A percentile compares a stretch with the other conserved stretches of the same genome.
These are phyloP conservation scores for Linanthus parryae DNA, from an alignment of 148 eudicot species.

Conservation along the genomic window DNA sequence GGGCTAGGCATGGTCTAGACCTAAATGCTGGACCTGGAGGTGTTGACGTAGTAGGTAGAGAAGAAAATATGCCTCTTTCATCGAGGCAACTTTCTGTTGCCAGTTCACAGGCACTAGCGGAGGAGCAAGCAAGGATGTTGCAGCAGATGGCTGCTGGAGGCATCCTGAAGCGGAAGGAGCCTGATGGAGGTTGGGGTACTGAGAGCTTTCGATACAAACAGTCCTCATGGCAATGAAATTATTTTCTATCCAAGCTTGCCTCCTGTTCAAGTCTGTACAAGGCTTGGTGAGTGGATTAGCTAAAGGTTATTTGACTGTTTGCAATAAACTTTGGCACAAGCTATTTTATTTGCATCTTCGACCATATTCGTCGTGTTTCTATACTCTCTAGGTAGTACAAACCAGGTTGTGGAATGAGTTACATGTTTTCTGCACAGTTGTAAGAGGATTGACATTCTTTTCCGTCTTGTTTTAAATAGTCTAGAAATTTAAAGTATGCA, in stretches of 20 bases:
- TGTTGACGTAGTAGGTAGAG: constrained; percentile 45
- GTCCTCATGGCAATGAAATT: constrained; percentile 75
- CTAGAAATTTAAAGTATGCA: too few relatives aligned
- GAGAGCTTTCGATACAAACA: constrained; percentile 61
- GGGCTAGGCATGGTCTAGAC: constrained; percentile 77
- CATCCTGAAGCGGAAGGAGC: constrained; percentile 66
- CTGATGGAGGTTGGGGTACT: constrained; percentile 64
- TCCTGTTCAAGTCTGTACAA: constrained; percentile 7
- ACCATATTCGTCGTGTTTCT: too few relatives aligned
- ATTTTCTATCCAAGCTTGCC: too few relatives aligned
- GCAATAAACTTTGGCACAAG: too few relatives aligned
- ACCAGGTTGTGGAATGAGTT: too few relatives aligned
- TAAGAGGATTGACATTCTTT: too few relatives aligned
- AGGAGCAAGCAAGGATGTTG: constrained; percentile 64
- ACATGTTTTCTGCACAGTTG: too few relatives aligned
- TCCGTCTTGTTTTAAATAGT: too few relatives aligned
- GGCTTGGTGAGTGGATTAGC: constrained; percentile 23
- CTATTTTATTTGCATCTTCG: too few relatives aligned
- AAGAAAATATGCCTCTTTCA: constrained; percentile 33
- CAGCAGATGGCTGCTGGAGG: constrained; percentile 47
- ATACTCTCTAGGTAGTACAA: too few relatives aligned
- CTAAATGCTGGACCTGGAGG: constrained; percentile 76
- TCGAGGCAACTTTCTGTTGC: constrained; percentile 45
- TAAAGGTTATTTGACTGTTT: too few relatives aligned
- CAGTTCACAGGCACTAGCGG: constrained; percentile 41